Conservation (phyloP, 129 eudicot genomes). For the Lonicera japonica region DNA sequence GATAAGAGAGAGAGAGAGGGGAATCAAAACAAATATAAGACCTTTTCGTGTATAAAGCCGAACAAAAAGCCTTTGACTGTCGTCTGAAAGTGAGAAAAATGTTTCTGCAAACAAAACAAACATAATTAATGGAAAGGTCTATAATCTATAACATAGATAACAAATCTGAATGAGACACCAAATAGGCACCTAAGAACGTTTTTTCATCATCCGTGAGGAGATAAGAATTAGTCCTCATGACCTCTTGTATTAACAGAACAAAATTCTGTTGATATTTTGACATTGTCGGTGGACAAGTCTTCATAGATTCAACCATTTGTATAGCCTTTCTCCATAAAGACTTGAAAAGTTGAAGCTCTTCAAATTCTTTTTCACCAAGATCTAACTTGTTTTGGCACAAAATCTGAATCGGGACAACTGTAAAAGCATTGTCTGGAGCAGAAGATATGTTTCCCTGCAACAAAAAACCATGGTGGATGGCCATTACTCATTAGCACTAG, state of each 20-base stretch:
- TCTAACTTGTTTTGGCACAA: slow-evolving; percentile 29
- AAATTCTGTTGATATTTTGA: slow-evolving; percentile 66
- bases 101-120: slow-evolving; percentile 43
- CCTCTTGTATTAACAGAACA: slow-evolving; percentile 62
- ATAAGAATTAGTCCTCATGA: slow-evolving; percentile 48
- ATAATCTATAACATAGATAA: slow-evolving; percentile 3
- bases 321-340: slow-evolving; percentile 51
- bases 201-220: slow-evolving; percentile 59
- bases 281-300: slow-evolving; percentile 29
- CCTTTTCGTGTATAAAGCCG: slow-evolving; percentile 94
- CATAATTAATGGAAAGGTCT: not conserved
- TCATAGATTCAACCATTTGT: slow-evolving; percentile 26
- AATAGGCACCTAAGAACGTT: slow-evolving; percentile 48
- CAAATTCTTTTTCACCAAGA: slow-evolving; percentile 29
- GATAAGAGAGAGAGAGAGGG: no score
- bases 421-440: slow-evolving; percentile 50
- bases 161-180: slow-evolving; percentile 1
- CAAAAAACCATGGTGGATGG: slow-evolving; percentile 19
- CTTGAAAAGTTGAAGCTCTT: slow-evolving; percentile 31
- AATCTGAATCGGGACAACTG: slow-evolving; percentile 56
- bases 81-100: slow-evolving; percentile 63
- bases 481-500: no score
- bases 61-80: slow-evolving; percentile 74
- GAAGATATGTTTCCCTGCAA: slow-evolving; percentile 66
- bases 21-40: slow-evolving; percentile 8